A percentile compares a stretch with the other conserved stretches of the same genome.
Conservation (phyloP, 495 filamentous ascomycete genomes). For the Annulohypoxylon nitens region DNA sequence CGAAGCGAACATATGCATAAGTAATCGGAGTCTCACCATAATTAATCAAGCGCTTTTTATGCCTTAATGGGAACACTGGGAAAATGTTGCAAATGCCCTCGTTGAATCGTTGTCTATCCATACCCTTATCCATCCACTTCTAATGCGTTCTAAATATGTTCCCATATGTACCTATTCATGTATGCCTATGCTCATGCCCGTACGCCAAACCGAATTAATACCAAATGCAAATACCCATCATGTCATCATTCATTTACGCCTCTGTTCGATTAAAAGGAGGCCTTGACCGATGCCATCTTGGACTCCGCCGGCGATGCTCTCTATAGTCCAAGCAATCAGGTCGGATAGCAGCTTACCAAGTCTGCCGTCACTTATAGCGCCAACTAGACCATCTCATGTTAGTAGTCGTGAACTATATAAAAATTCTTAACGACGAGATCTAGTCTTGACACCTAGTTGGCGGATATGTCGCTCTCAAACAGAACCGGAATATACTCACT, state of each 20-base stretch:
- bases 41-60: conserved; percentile 4
- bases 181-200: conserved; percentile 10
- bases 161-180: background rate
- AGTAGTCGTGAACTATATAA: background rate
- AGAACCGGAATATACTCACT: conserved; percentile 29
- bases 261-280: conserved; percentile 61
- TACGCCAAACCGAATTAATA: conserved; percentile 18
- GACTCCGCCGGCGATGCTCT: conserved; percentile 71
- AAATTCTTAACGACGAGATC: background rate
- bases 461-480: background rate
- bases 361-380: conserved; percentile 68
- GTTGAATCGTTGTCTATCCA: conserved; percentile 5
- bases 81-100: conserved; percentile 9
- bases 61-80: conserved; percentile 17
- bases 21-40: background rate
- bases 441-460: background rate
- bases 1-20: conserved; percentile 1
- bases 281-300: conserved; percentile 75
- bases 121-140: conserved; percentile 14
- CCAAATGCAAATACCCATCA: conserved; percentile 26
- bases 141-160: conserved; percentile 27
- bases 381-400: conserved; percentile 48
- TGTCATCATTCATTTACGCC: conserved; percentile 40
- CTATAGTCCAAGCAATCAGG: conserved; percentile 67
- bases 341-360: conserved; percentile 66